Percentiles rank a stretch among this genome's conserved stretches.
Conservation (phyloP, 345 rosid genomes). For the Moricandia arvensis region DNA sequence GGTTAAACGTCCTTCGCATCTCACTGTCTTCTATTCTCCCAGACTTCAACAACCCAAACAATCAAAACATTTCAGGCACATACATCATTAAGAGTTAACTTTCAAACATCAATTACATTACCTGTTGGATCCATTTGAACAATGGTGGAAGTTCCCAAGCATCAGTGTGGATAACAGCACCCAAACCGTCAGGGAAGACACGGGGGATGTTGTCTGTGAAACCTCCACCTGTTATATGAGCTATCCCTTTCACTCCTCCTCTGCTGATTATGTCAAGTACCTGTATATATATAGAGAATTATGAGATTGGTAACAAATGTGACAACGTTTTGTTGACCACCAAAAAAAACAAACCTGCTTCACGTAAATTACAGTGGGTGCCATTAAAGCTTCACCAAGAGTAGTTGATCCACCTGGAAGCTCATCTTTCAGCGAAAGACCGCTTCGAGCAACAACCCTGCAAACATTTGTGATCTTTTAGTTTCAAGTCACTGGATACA, state of each 20-base stretch:
- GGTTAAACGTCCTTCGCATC: constrained; percentile 88
- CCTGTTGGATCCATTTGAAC: constrained; percentile 94
- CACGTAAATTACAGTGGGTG: constrained; percentile 86
- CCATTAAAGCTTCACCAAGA: constrained; percentile 87
- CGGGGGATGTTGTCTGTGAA: constrained; percentile 89
- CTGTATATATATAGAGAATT: constrained; percentile 22
- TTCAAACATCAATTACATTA: constrained; percentile 14
- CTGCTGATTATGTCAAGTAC: constrained; percentile 71
- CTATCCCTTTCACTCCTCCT: constrained; percentile 91
- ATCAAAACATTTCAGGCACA: neutral
- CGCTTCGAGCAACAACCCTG: constrained; percentile 71
- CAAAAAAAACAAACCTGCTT: constrained; percentile 58
- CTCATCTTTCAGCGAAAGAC: constrained; percentile 58
- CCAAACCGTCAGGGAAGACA: constrained; percentile 77
- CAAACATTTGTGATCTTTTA: neutral
- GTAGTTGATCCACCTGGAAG: constrained; percentile 66
- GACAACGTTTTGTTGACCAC: neutral
- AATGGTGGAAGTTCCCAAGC: constrained; percentile 75
- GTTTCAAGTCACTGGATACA: neutral
- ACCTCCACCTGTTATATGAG: constrained; percentile 94
- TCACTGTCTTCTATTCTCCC: constrained; percentile 78
- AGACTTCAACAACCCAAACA: constrained; percentile 39
- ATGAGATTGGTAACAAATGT: neutral
- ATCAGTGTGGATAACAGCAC: constrained; percentile 58
- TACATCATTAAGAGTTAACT: neutral